A percentile compares a stretch with the other conserved stretches of the same genome.
These are phyloP conservation scores for Apiotrichum laibachii DNA, from an alignment of 1,284 basidiomycete genomes.

Conservation along the genomic window DNA sequence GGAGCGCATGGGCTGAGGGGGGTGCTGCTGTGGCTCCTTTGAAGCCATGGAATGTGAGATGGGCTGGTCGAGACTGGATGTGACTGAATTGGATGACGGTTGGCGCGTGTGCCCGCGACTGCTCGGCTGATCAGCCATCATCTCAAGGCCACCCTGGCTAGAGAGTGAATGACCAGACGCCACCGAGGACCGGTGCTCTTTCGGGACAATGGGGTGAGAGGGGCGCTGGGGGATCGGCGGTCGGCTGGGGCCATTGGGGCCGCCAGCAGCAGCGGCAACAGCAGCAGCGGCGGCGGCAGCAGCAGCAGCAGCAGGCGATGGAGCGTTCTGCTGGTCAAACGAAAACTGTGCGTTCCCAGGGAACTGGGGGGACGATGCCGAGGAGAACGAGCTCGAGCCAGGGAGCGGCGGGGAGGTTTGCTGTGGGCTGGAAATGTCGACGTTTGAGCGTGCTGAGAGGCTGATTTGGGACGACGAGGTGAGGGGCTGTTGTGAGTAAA, in stretches of 20 bases:
- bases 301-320: too few species aligned
- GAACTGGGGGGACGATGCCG: constrained; percentile 15
- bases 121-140: constrained; percentile 6
- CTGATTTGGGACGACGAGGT: constrained; percentile 16
- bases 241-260: constrained; percentile 9
- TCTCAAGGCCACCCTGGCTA: constrained; percentile 4
- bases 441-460: constrained; percentile 14
- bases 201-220: constrained; percentile 14
- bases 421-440: constrained; percentile 8
- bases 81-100: constrained; percentile 3
- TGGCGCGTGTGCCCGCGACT: constrained; percentile 3
- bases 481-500: constrained; percentile 10
- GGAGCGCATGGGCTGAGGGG: background rate
- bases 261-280: background rate
- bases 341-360: constrained; percentile 12
- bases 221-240: constrained; percentile 19
- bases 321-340: constrained; percentile 4
- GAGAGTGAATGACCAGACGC: constrained; percentile 5
- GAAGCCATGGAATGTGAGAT: constrained; percentile 1
- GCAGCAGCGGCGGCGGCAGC: too few species aligned
- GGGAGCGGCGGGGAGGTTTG: constrained; percentile 10
- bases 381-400: background rate
- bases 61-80: background rate
- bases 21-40: background rate
- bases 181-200: constrained; percentile 7